Evolutionary conservation across 495 filamentous ascomycete genomes (phyloP).

Genomic region (Aspergillus homomorphus): DNA sequence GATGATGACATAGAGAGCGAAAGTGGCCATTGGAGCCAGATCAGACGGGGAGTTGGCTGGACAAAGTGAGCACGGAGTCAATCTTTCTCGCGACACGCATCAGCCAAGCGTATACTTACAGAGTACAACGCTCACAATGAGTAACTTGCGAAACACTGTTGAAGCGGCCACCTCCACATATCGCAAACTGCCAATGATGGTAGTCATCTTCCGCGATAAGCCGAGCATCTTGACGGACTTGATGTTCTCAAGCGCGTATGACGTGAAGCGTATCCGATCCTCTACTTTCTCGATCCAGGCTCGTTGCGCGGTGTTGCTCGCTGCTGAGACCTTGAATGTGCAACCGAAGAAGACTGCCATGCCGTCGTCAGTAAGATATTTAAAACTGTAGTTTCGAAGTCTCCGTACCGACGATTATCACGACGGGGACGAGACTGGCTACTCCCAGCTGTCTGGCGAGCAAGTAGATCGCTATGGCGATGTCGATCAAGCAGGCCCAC

Average conservation of each 20-base stretch:
- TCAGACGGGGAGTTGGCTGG: slow-evolving; percentile 15
- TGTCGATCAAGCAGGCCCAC: slow-evolving; percentile 7
- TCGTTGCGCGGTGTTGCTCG: background rate
- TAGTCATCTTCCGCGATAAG: background rate
- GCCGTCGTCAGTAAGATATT: background rate
- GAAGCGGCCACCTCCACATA: background rate
- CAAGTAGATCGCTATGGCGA: background rate
- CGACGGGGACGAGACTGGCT: background rate
- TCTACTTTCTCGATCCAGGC: slow-evolving; percentile 7
- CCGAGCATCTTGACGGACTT: slow-evolving; percentile 9
- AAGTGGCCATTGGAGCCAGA: slow-evolving; percentile 39
- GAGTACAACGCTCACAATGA: background rate
- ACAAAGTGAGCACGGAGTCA: too few relatives aligned
- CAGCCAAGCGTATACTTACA: background rate
- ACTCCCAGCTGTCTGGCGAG: slow-evolving; percentile 9
- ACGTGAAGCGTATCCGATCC: background rate
- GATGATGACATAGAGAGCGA: slow-evolving; percentile 37
- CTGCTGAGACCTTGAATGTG: slow-evolving; percentile 3
- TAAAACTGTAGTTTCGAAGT: background rate
- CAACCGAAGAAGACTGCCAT: slow-evolving; percentile 1
- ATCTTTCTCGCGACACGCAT: background rate
- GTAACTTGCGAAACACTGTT: slow-evolving; percentile 5
- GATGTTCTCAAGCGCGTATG: slow-evolving; percentile 4
- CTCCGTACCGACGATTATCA: slow-evolving; percentile 2
- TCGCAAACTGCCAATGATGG: background rate